Percentiles rank a stretch among this genome's conserved stretches.
phyloP scores from a whole-genome alignment of 2,329 filamentous ascomycete species.

The Grosmannia huntii region DNA sequence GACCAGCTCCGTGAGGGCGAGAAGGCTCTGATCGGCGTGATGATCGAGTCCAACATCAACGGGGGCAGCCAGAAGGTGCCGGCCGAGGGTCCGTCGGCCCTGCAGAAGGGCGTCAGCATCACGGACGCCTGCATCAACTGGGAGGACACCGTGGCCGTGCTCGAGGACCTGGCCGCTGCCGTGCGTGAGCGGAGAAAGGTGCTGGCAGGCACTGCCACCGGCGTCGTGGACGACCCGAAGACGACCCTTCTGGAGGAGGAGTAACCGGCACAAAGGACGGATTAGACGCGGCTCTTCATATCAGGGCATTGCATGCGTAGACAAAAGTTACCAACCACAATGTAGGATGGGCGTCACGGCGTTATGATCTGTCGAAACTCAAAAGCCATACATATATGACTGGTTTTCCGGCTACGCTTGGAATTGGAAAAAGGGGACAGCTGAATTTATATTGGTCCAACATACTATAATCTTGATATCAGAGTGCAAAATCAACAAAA shows the following conservation, averaged over 20 bases:
- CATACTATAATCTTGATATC: too few species aligned
- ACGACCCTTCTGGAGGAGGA: conserved; percentile 40
- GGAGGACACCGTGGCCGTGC: conserved; percentile 68
- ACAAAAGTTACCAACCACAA: background rate
- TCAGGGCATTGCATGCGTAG: background rate
- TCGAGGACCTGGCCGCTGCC: conserved; percentile 77
- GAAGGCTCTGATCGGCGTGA: conserved; percentile 82
- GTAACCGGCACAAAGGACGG: conserved; percentile 15
- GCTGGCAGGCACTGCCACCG: conserved; percentile 24
- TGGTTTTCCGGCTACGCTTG: too few species aligned
- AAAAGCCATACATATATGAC: background rate
- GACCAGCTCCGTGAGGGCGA: conserved; percentile 84
- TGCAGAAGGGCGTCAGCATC: conserved; percentile 87
- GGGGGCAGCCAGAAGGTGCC: conserved; percentile 85
- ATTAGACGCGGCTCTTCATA: background rate
- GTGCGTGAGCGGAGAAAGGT: conserved; percentile 59
- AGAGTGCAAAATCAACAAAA: too few species aligned
- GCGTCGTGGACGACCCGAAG: conserved; percentile 20
- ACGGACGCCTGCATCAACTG: conserved; percentile 94
- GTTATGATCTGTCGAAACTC: background rate
- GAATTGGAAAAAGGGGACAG: too few species aligned
- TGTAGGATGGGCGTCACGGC: background rate
- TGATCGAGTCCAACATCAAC: conserved; percentile 98
- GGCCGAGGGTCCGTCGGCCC: conserved; percentile 58
- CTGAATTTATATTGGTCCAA: too few species aligned